Evolutionary conservation across 1,284 basidiomycete species (phyloP), one percentile per base, ranked within the genome.

Genomic region (Cystobasidium slooffiae): DNA sequence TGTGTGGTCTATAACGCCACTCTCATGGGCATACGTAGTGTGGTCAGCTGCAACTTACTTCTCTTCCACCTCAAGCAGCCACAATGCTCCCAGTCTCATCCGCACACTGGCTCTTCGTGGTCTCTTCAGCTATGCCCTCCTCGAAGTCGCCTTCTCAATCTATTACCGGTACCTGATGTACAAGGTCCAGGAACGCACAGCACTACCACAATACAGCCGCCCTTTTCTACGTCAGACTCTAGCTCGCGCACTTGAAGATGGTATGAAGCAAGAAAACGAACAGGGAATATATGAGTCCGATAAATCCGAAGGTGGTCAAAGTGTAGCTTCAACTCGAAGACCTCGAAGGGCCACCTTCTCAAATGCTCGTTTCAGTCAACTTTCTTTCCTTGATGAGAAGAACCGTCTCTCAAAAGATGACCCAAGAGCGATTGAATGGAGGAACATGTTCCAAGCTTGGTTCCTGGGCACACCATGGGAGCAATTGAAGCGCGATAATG

Each of bases 71-170:
- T 22, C 10, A 49, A 14, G 22, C 5, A 2, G 7, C 44, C 31
- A 46, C 77, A 72, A n/a, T 70, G 76, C 0, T 51, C 31, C 73
- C 1, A 53, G 43, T 12, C 61, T 63, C 53, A 18, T 64, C 20
- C 63, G 51, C 8, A 68, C 72, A 56, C 59, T 51, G 39, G 44
- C 75, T 47, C 24, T 75, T 1, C 76, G 76, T 52, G 75, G 70
- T 52, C 44, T 75, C 46, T 31, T 69, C 51, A 12, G 76, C 12
- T 80, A 79, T 62, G 68, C 63, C 31, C 16, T 46, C 20, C 6
- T 65, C 20, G 80, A 94, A 90, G 86, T 88, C n/a, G 80, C 89
- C 75, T 96, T 95, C 83, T 90, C 89, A 75, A 80, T 92, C 53
- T 89, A 91, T 81, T 87, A 92, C 79, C 83, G 83, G 75, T 84